A percentile compares a stretch with the other conserved stretches of the same genome.
Conservation (phyloP, 495 filamentous ascomycete genomes). For the Chaetomium cochliodes region DNA sequence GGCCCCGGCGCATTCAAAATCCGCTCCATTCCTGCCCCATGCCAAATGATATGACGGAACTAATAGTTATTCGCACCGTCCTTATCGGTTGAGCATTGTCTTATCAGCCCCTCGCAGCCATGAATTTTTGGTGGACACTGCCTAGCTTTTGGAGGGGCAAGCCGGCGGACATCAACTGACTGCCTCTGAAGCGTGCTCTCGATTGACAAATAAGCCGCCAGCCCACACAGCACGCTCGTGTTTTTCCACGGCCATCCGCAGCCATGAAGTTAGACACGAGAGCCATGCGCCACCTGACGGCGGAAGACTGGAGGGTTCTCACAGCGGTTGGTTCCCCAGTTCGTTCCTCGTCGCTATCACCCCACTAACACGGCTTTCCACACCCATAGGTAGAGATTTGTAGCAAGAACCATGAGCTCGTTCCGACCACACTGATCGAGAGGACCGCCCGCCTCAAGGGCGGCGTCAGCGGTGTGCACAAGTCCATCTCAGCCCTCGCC, state of each 20-base stretch:
- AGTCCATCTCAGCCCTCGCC: slow-evolving; percentile 81
- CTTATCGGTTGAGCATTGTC: background rate
- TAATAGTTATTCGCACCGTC: no score
- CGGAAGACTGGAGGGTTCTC: slow-evolving; percentile 93
- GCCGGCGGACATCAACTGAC: background rate
- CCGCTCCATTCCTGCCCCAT: slow-evolving; percentile 2
- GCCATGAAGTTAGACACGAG: slow-evolving; percentile 92
- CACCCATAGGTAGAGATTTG: slow-evolving; percentile 76
- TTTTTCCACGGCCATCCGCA: slow-evolving; percentile 1
- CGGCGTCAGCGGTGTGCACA: slow-evolving; percentile 75
- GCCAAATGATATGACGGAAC: background rate
- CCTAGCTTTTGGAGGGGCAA: slow-evolving; percentile 11
- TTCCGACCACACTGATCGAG: slow-evolving; percentile 84
- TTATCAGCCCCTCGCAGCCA: slow-evolving; percentile 6
- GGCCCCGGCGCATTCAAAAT: slow-evolving; percentile 21
- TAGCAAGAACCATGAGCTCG: slow-evolving; percentile 93
- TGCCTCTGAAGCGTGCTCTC: slow-evolving; percentile 10
- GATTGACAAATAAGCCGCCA: background rate
- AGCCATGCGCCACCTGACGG: slow-evolving; percentile 83
- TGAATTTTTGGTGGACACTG: slow-evolving; percentile 29
- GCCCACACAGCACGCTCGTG: background rate
- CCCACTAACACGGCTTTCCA: slow-evolving; percentile 19
- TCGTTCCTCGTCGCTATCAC: slow-evolving; percentile 24
- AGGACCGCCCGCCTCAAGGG: slow-evolving; percentile 78
- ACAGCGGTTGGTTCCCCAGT: slow-evolving; percentile 65